Conservation (phyloP, 2,329 filamentous ascomycete species). For the Fusarium keratoplasticum region DNA sequence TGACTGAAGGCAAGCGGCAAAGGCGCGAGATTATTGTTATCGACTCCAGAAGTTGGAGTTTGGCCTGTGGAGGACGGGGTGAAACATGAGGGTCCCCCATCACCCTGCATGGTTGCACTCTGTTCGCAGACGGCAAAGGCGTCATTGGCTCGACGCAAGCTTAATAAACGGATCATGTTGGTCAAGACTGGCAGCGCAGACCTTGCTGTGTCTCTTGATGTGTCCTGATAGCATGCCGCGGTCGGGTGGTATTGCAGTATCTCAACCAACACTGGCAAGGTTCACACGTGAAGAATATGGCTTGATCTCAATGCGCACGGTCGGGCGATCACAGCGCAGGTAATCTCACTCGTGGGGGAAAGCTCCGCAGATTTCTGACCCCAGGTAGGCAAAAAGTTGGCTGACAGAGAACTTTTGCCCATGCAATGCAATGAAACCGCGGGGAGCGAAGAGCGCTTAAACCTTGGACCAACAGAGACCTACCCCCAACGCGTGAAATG, state of each 20-base stretch:
- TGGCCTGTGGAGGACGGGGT: slow-evolving; percentile 3
- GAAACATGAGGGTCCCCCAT: slow-evolving; percentile 13
- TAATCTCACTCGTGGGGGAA: slow-evolving; percentile 13
- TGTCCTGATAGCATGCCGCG: background rate
- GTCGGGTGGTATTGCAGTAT: background rate
- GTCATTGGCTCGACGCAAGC: slow-evolving; percentile 17
- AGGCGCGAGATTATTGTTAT: slow-evolving; percentile 12
- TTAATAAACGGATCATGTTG: slow-evolving; percentile 1
- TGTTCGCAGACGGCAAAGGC: slow-evolving; percentile 12
- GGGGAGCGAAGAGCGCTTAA: slow-evolving; percentile 12
- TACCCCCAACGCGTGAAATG: background rate
- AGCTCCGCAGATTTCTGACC: slow-evolving; percentile 3
- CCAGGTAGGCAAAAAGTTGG: background rate
- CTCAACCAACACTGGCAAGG: background rate
- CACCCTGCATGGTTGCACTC: slow-evolving; percentile 14
- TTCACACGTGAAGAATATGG: slow-evolving; percentile 1
- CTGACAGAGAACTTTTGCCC: background rate
- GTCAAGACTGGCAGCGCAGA: background rate
- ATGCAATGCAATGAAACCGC: slow-evolving; percentile 20
- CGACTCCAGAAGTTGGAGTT: background rate
- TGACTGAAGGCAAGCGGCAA: slow-evolving; percentile 12
- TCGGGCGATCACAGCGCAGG: slow-evolving; percentile 17
- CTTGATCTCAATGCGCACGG: slow-evolving; percentile 10
- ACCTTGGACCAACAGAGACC: background rate
- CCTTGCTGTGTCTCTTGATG: background rate